Base-by-base conservation (phyloP, 192 early-diverging fungal genomes). In the Lobosporangium transversale region DNA sequence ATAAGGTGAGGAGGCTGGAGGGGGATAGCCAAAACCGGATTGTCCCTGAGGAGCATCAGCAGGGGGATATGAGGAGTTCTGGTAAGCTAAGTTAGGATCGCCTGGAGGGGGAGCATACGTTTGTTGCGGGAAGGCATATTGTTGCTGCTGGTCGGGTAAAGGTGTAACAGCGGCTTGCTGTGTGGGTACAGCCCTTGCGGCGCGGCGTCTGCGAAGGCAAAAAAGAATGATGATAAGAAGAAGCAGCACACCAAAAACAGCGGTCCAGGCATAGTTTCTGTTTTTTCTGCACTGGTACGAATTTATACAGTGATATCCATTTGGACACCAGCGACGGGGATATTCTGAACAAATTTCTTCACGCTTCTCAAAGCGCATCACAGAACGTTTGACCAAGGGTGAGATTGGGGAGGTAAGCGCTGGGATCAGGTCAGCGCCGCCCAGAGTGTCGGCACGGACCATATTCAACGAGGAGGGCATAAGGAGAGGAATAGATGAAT, bases 41-140 rank as follows among this genome's bases (percentile, higher is more conserved):
- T 37, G 48, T 3, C 52, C 56, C 26, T 23, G 31, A 52, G 52
- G 56, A 8, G 53, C 49, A 18, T 37, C 58, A 23, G 35, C 43
- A n/a, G 62, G 49, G 23, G 58, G 49, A 35, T 75, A 66, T 30
- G 58, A 50, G 27, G 69, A 51, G 0, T 54, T 40, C 42, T 66
- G 62, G 47, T 76, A 76, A 21, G 73, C 73, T 45, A 67, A 36
- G 48, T 76, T 76, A 18, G 73, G 73, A 30, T 76, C 73, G 11
- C 73, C 73, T 2, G 63, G 20, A 32, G 73, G 73, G n/a, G 73
- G 73, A 18, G 64, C 58, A 30, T 36, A 76, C 7, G 9, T 30
- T 18, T 53, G 51, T 27, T 20, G 51, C 1, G 70, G 70, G 23
- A 24, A 23, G 32, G 43, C 31, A 18, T n/a, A n/a, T n/a, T n/a